A percentile compares a stretch with the other conserved stretches of the same genome.
Evolutionary conservation across 1,139 yeast species (phyloP).

Genomic region (Hemisphaericaspora xylanilytica): DNA sequence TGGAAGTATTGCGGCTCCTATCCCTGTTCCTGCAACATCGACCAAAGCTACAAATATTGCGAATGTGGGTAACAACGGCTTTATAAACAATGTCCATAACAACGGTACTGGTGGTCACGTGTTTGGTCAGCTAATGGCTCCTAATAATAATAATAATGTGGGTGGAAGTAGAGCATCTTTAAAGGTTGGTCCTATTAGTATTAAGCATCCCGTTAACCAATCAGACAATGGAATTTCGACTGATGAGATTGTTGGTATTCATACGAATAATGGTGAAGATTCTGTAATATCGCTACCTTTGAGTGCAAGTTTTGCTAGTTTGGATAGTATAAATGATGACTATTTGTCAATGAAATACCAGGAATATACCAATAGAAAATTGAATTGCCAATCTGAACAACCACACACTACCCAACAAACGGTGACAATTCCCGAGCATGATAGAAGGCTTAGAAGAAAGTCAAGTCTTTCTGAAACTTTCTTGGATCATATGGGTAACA

Average conservation of each 20-base stretch:
- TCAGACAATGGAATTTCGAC: neutral
- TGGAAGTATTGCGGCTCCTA: slow-evolving; percentile 18
- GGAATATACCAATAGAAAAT: slow-evolving; percentile 23
- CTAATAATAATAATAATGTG: too few species aligned
- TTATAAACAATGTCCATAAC: neutral
- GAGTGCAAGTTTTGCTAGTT: slow-evolving; percentile 73
- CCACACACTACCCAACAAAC: neutral
- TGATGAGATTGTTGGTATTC: slow-evolving; percentile 8
- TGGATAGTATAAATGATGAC: slow-evolving; percentile 71
- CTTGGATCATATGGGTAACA: slow-evolving; percentile 7
- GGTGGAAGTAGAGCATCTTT: slow-evolving; percentile 9
- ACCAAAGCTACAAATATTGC: neutral
- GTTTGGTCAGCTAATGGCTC: slow-evolving; percentile 4
- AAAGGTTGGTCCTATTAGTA: slow-evolving; percentile 38
- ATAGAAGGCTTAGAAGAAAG: slow-evolving; percentile 8
- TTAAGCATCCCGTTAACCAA: slow-evolving; percentile 9
- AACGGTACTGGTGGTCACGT: neutral
- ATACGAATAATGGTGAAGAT: slow-evolving; percentile 13
- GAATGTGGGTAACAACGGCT: neutral
- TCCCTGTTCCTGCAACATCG: slow-evolving; percentile 18
- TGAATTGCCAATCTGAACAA: slow-evolving; percentile 7
- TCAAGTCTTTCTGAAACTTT: slow-evolving; percentile 16
- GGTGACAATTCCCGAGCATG: slow-evolving; percentile 1
- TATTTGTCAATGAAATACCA: slow-evolving; percentile 37
- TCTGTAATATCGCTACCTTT: slow-evolving; percentile 55